A percentile compares a stretch with the other conserved stretches of the same genome.
Evolutionary conservation across 2,329 filamentous ascomycete species (phyloP).

Genomic region (Aspergillus transmontanensis): DNA sequence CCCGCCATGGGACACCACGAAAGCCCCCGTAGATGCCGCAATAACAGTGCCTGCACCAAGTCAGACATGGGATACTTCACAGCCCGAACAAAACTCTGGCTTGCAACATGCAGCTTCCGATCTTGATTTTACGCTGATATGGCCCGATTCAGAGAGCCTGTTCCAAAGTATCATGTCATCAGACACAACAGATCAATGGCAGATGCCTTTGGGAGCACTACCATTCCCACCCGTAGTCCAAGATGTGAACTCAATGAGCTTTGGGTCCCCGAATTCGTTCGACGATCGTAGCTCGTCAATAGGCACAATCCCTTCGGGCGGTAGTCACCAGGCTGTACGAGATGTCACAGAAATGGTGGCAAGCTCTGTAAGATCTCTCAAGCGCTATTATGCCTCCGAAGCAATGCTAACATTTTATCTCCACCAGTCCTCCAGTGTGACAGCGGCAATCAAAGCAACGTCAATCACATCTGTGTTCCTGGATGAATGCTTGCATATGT

Average conservation of each 20-base stretch:
- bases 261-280: constrained; percentile 40
- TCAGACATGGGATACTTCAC: constrained; percentile 29
- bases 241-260: constrained; percentile 31
- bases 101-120: constrained; percentile 33
- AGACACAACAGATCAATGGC: constrained; percentile 44
- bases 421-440: constrained; percentile 45
- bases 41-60: constrained; percentile 22
- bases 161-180: constrained; percentile 49
- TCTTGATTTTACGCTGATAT: constrained; percentile 46
- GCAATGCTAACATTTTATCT: constrained; percentile 3
- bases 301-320: constrained; percentile 43
- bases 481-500: constrained; percentile 52
- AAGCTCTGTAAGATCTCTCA: constrained; percentile 39
- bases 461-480: constrained; percentile 50
- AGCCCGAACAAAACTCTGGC: constrained; percentile 20
- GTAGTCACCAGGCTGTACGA: constrained; percentile 47
- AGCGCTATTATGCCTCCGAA: not conserved
- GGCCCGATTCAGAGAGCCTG: constrained; percentile 49
- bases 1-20: constrained; percentile 28
- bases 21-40: constrained; percentile 20
- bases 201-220: constrained; percentile 46
- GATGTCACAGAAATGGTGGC: constrained; percentile 50
- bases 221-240: constrained; percentile 40
- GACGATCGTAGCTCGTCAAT: constrained; percentile 41
- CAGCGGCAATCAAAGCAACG: constrained; percentile 47